Conservation (phyloP, 768 basidiomycete genomes). For the Trametes elegans region DNA sequence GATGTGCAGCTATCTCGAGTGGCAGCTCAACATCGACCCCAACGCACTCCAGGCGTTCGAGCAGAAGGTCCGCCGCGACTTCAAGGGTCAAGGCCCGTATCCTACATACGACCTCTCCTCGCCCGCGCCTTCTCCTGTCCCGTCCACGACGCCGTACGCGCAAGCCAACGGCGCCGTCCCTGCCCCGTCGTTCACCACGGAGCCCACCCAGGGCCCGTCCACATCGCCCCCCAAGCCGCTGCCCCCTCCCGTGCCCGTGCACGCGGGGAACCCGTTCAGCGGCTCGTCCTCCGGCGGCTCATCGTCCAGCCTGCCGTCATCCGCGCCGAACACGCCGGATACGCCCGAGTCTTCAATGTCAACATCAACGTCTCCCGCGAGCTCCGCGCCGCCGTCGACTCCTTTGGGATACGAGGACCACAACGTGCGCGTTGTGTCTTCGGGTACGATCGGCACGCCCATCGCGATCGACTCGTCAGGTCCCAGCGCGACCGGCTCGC, state of each 20-base stretch:
- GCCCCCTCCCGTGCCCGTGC: constrained; percentile 14
- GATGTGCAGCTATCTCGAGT: constrained; percentile 92
- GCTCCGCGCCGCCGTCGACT: constrained; percentile 30
- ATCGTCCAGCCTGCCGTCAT: neutral
- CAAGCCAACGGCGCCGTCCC: constrained; percentile 10
- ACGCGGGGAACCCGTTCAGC: constrained; percentile 12
- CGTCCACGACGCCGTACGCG: constrained; percentile 28
- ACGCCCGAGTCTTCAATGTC: constrained; percentile 33
- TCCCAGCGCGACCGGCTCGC: constrained; percentile 1
- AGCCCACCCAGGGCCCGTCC: constrained; percentile 16
- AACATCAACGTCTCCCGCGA: constrained; percentile 31
- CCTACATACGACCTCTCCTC: constrained; percentile 62
- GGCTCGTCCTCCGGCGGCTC: constrained; percentile 13
- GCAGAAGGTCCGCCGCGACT: constrained; percentile 56
- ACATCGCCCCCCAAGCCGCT: constrained; percentile 22
- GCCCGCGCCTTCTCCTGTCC: constrained; percentile 31
- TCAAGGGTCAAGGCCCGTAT: constrained; percentile 52
- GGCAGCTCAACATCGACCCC: constrained; percentile 80
- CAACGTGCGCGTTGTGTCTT: constrained; percentile 21
- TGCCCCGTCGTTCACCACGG: constrained; percentile 24
- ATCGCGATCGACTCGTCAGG: constrained; percentile 2
- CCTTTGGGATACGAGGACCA: constrained; percentile 28
- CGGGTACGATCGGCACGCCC: constrained; percentile 12
- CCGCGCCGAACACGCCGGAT: constrained; percentile 25
- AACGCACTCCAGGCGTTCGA: constrained; percentile 61